Conservation (phyloP, 2,329 filamentous ascomycete genomes). For the Dissoconium aciculare region DNA sequence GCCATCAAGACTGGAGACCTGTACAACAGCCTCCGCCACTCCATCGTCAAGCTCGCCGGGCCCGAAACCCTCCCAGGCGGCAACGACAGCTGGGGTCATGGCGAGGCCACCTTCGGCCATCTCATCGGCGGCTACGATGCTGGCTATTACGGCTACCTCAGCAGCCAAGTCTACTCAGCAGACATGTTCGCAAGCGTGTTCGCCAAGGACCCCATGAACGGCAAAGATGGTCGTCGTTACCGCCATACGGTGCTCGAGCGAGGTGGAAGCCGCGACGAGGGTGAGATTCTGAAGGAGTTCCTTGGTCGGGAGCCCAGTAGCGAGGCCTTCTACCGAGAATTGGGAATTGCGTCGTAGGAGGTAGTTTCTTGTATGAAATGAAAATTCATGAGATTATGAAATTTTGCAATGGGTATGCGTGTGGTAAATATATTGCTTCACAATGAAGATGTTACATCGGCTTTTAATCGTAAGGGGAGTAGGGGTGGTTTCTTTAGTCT, state of each 20-base stretch:
- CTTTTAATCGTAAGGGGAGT: too few relatives aligned
- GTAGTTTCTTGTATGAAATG: too few relatives aligned
- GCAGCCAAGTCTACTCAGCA: slow-evolving; percentile 63
- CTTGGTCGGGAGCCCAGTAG: slow-evolving; percentile 60
- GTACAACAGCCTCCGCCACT: slow-evolving; percentile 57
- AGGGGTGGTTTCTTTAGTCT: too few relatives aligned
- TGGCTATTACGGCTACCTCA: slow-evolving; percentile 57
- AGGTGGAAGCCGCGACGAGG: slow-evolving; percentile 66
- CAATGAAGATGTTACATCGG: too few relatives aligned
- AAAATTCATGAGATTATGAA: too few relatives aligned
- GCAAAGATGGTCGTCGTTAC: slow-evolving; percentile 57
- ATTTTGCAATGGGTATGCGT: too few relatives aligned
- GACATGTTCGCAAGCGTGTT: slow-evolving; percentile 81
- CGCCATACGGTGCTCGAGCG: slow-evolving; percentile 63
- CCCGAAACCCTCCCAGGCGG: slow-evolving; percentile 52
- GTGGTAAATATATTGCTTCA: too few relatives aligned
- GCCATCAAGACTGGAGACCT: slow-evolving; percentile 47
- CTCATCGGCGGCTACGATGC: slow-evolving; percentile 75
- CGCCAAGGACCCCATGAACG: slow-evolving; percentile 63
- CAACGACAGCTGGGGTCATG: slow-evolving; percentile 49
- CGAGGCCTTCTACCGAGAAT: slow-evolving; percentile 66
- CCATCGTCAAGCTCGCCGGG: slow-evolving; percentile 60
- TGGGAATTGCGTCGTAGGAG: slow-evolving; percentile 46
- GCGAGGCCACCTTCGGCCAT: slow-evolving; percentile 68
- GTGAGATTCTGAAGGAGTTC: slow-evolving; percentile 65